These are phyloP conservation scores for Canna indica DNA, from an alignment of 176 grass and related monocot genomes.

Conservation along the genomic window DNA sequence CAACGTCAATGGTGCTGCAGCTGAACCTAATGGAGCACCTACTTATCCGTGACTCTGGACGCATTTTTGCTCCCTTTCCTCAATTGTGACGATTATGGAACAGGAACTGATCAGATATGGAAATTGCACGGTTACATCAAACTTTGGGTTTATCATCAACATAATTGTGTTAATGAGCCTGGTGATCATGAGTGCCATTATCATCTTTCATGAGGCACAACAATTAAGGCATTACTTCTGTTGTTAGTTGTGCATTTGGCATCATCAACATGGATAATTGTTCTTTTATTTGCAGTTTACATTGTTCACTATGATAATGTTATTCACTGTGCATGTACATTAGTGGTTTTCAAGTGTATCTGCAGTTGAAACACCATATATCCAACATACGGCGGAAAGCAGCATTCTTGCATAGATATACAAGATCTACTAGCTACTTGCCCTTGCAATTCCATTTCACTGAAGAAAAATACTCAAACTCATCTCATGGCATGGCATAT, in stretches of 20 bases:
- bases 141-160: slow-evolving; percentile 31
- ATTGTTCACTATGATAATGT: not conserved
- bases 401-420: not conserved
- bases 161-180: slow-evolving; percentile 44
- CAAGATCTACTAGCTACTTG: not conserved
- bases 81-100: slow-evolving; percentile 13
- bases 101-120: slow-evolving; percentile 40
- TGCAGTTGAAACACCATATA: not conserved
- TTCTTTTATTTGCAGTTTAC: slow-evolving; percentile 19
- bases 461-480: not conserved
- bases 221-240: slow-evolving; percentile 34
- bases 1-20: slow-evolving; percentile 27
- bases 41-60: slow-evolving; percentile 28
- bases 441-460: not conserved
- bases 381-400: not conserved
- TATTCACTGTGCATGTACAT: slow-evolving; percentile 1
- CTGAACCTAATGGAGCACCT: slow-evolving; percentile 39
- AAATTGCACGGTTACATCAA: slow-evolving; percentile 43
- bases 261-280: slow-evolving; percentile 32
- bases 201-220: slow-evolving; percentile 36
- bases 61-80: slow-evolving; percentile 42
- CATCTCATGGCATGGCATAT: slow-evolving; percentile 5
- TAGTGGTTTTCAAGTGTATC: not conserved
- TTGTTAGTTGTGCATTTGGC: slow-evolving; percentile 52
- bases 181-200: slow-evolving; percentile 43